Evolutionary conservation across 1,139 yeast genomes (phyloP).

Genomic region (Scheffersomyces segobiensis): DNA sequence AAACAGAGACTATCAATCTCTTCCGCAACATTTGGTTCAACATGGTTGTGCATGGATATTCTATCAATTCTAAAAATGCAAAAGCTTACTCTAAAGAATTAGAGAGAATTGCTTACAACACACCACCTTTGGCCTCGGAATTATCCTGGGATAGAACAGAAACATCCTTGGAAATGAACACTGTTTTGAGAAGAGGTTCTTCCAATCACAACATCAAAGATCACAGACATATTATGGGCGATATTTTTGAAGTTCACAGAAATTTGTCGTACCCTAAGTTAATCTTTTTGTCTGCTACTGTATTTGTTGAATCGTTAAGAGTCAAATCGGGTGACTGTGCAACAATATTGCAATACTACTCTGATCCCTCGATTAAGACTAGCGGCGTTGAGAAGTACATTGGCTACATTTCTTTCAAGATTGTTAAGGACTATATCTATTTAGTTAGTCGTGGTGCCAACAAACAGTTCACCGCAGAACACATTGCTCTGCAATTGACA

Average conservation of each 20-base stretch:
- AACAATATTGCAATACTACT: constrained; percentile 69
- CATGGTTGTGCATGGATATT: constrained; percentile 87
- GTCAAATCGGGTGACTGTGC: constrained; percentile 83
- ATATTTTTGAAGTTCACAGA: constrained; percentile 50
- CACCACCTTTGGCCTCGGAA: constrained; percentile 94
- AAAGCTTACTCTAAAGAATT: constrained; percentile 49
- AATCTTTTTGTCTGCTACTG: constrained; percentile 85
- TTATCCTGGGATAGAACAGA: constrained; percentile 84
- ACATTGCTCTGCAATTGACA: constrained; percentile 71
- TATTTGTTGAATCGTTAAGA: constrained; percentile 75
- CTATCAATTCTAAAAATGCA: constrained; percentile 58
- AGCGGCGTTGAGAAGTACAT: constrained; percentile 75
- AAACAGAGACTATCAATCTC: constrained; percentile 50
- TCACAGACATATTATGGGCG: constrained; percentile 62
- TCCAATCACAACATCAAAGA: constrained; percentile 79
- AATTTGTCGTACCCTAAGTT: constrained; percentile 74
- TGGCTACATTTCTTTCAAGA: constrained; percentile 61
- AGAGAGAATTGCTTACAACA: constrained; percentile 73
- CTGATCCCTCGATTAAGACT: constrained; percentile 78
- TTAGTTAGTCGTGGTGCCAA: constrained; percentile 48
- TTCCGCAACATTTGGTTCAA: constrained; percentile 95
- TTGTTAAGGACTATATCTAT: constrained; percentile 57
- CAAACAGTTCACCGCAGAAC: constrained; percentile 54
- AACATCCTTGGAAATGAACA: constrained; percentile 87
- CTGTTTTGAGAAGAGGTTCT: constrained; percentile 87